A percentile compares a stretch with the other conserved stretches of the same genome.
These are phyloP conservation scores for Solanum chilense DNA, from an alignment of 257 asterid genomes.

Conservation along the genomic window DNA sequence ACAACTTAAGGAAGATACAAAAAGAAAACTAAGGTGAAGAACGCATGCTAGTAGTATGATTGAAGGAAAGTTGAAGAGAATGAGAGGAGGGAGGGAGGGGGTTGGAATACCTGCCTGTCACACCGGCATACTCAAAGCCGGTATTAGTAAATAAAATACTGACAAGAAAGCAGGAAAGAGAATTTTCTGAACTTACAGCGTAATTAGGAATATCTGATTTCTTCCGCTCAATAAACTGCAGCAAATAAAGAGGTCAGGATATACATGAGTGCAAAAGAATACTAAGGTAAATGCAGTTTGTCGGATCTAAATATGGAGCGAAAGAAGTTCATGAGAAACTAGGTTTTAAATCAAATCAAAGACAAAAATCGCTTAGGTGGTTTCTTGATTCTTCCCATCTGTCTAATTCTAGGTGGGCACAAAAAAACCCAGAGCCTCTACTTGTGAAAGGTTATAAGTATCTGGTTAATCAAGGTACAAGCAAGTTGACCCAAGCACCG, in stretches of 20 bases:
- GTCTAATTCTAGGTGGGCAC: not conserved
- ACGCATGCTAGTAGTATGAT: not conserved
- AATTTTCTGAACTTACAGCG: slow-evolving; percentile 57
- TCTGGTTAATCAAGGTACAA: not conserved
- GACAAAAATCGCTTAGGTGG: not conserved
- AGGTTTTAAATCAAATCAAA: not conserved
- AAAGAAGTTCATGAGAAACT: not conserved
- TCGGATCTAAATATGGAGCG: not conserved
- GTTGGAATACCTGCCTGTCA: not conserved
- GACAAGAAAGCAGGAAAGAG: not conserved
- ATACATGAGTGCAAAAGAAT: not conserved
- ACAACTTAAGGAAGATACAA: not conserved
- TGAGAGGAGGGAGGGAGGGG: not conserved
- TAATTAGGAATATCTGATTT: slow-evolving; percentile 52
- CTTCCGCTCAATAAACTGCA: slow-evolving; percentile 10
- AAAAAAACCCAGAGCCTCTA: not conserved
- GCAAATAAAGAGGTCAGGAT: not conserved
- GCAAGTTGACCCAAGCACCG: not conserved
- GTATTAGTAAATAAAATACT: not conserved
- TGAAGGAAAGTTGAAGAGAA: not conserved
- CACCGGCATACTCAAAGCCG: not conserved
- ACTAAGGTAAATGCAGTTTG: not conserved
- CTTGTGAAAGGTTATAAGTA: not conserved
- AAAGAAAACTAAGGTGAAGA: not conserved
- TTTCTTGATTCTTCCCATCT: not conserved